phyloP scores from a whole-genome alignment of 345 rosid genomes.

The Euclidium syriacum region DNA sequence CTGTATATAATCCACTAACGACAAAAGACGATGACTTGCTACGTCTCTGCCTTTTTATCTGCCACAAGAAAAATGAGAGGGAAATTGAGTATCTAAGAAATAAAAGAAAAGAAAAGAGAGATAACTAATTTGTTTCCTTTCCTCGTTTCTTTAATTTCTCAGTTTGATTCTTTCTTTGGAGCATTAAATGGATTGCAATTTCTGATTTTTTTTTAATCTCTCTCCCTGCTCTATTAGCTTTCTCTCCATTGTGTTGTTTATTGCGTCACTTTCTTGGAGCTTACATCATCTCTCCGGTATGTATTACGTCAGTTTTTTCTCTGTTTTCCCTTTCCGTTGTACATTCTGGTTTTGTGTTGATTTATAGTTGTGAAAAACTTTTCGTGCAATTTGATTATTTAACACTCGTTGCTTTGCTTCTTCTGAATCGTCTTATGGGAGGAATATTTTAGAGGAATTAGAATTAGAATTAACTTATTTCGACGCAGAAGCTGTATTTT shows the following conservation, averaged over 20 bases:
- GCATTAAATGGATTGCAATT: slow-evolving; percentile 36
- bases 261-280: slow-evolving; percentile 29
- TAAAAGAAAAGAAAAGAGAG: background rate
- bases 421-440: too few relatives aligned
- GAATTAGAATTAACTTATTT: too few relatives aligned
- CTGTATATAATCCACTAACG: background rate
- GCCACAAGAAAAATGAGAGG: slow-evolving; percentile 18
- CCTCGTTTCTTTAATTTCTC: background rate
- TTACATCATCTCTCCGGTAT: slow-evolving; percentile 28
- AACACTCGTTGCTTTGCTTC: background rate
- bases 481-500: too few relatives aligned
- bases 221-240: slow-evolving; percentile 24
- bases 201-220: background rate
- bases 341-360: background rate
- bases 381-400: background rate
- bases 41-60: slow-evolving; percentile 30
- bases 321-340: background rate
- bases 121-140: background rate
- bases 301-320: background rate
- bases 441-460: too few relatives aligned
- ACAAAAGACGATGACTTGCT: slow-evolving; percentile 1
- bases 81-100: slow-evolving; percentile 1
- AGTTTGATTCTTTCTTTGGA: background rate
- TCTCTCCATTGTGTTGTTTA: slow-evolving; percentile 6
- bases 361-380: background rate